Evolutionary conservation across 306 rosid genomes (phyloP).

Genomic region (Alnus glutinosa): DNA sequence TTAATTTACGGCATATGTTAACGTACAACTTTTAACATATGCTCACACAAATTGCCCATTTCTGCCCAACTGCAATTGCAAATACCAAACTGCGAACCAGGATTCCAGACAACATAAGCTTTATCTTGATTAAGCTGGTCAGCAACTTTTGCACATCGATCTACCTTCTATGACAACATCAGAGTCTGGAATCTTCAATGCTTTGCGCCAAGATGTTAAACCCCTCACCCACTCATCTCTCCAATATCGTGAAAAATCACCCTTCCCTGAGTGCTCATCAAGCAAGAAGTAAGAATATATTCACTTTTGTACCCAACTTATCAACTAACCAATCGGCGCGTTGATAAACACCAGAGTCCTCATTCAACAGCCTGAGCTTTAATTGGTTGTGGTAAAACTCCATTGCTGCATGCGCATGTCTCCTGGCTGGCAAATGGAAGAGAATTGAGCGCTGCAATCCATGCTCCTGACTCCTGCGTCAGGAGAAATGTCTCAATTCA

Average conservation of each 20-base stretch:
- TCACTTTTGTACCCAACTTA: slow-evolving; percentile 83
- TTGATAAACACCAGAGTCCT: slow-evolving; percentile 59
- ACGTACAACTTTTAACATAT: slow-evolving; percentile 67
- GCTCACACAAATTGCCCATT: slow-evolving; percentile 83
- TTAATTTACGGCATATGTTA: slow-evolving; percentile 42
- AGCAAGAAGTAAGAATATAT: slow-evolving; percentile 93
- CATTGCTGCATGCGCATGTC: slow-evolving; percentile 72
- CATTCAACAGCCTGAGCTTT: slow-evolving; percentile 73
- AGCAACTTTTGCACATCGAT: slow-evolving; percentile 60
- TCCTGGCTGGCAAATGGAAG: slow-evolving; percentile 89
- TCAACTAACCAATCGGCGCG: slow-evolving; percentile 81
- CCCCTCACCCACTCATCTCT: slow-evolving; percentile 89
- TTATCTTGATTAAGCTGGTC: slow-evolving; percentile 54
- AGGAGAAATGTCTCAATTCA: slow-evolving; percentile 24
- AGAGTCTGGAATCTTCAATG: slow-evolving; percentile 66
- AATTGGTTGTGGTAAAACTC: slow-evolving; percentile 85
- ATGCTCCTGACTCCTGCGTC: slow-evolving; percentile 61
- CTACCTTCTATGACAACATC: slow-evolving; percentile 59
- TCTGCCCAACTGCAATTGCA: slow-evolving; percentile 83
- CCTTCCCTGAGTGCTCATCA: slow-evolving; percentile 83
- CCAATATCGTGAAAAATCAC: slow-evolving; percentile 79
- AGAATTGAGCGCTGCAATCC: slow-evolving; percentile 61
- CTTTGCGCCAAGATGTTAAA: slow-evolving; percentile 85
- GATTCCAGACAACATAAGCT: slow-evolving; percentile 63
- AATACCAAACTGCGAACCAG: slow-evolving; percentile 71